Evolutionary conservation across 208 protist genomes (phyloP), one percentile per base, ranked within the genome.

Genomic region (Lotmaria passim): DNA sequence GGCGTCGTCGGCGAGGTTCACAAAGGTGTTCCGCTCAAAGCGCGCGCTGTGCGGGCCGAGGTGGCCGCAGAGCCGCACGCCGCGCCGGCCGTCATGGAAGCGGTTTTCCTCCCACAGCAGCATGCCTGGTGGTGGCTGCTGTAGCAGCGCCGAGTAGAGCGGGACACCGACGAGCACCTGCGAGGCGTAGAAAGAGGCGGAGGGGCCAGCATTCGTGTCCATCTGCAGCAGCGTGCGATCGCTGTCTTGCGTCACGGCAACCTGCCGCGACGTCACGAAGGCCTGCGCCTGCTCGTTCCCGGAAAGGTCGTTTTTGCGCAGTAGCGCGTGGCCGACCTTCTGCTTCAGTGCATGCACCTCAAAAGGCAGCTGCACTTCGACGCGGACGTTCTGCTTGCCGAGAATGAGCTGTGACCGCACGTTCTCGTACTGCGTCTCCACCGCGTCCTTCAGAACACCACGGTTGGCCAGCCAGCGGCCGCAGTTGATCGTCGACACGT

Each of bases 71-170:
- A 92, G 53, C 31, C 72, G 79, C 38, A 96, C 69, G 3, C 88
- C 91, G 21, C 36, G 64, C 46, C 57, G 14, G 30, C 56, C 59
- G 46, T 91, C 83, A 34, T 65, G 72, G 46, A 96, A 69, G 12
- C 69, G 62, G 68, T 96, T 96, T 10, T 81, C 63, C 31, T 96
- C 85, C 74, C 82, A 86, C 19, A 93, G 62, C 47, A 90, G 82
- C 24, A 83, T 31, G 19, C 85, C 86, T 7, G 82, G 82, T n/a
- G 91, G 81, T 0, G 88, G 69, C 19, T 65, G 44, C 46, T 85
- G 78, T 14, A 84, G 60, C n/a, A 94, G 75, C 12, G 82, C 78
- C 7, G 88, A 82, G 66, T 83, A 82, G 7, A 86, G 33, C 0
- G 88, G 80, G 41, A 92, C 72, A 30, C 73, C 53, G 15, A 86